Conservation (phyloP, 1,139 yeast genomes). For the Blastobotrys arbuscula region DNA sequence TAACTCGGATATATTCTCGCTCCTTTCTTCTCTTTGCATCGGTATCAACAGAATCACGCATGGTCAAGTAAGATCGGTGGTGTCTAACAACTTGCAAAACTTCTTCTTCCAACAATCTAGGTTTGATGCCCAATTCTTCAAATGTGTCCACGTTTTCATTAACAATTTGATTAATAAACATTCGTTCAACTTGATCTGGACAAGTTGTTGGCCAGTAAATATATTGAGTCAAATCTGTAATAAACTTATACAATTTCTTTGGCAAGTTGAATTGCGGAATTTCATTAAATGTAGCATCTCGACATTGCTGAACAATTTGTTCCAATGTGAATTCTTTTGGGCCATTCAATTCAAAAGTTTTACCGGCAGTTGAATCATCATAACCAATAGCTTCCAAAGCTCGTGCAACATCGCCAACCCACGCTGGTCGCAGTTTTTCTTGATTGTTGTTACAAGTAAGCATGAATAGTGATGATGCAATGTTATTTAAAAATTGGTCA, state of each 20-base stretch:
- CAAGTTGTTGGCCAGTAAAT: slow-evolving; percentile 67
- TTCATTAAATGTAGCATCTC: slow-evolving; percentile 47
- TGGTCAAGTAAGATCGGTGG: slow-evolving; percentile 33
- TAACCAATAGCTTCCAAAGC: slow-evolving; percentile 75
- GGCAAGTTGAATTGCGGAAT: slow-evolving; percentile 48
- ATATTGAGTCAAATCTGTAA: slow-evolving; percentile 51
- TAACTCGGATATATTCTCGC: slow-evolving; percentile 31
- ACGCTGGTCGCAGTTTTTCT: slow-evolving; percentile 66
- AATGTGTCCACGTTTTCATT: slow-evolving; percentile 61
- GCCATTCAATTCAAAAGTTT: slow-evolving; percentile 74
- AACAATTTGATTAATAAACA: slow-evolving; percentile 59
- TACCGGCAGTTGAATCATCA: slow-evolving; percentile 76
- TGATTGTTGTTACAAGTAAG: slow-evolving; percentile 62
- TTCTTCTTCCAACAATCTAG: slow-evolving; percentile 63
- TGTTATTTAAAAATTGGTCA: slow-evolving; percentile 62
- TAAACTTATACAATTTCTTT: slow-evolving; percentile 42
- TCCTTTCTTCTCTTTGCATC: slow-evolving; percentile 32
- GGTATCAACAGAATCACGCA: slow-evolving; percentile 34
- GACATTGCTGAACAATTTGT: slow-evolving; percentile 67
- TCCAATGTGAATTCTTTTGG: slow-evolving; percentile 56
- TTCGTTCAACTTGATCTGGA: slow-evolving; percentile 75
- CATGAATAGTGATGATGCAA: slow-evolving; percentile 48
- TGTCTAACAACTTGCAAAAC: slow-evolving; percentile 54
- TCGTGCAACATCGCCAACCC: slow-evolving; percentile 70
- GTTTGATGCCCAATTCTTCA: slow-evolving; percentile 66